These are phyloP conservation scores for Candida argentea DNA, from an alignment of 805 yeast species.

Conservation along the genomic window DNA sequence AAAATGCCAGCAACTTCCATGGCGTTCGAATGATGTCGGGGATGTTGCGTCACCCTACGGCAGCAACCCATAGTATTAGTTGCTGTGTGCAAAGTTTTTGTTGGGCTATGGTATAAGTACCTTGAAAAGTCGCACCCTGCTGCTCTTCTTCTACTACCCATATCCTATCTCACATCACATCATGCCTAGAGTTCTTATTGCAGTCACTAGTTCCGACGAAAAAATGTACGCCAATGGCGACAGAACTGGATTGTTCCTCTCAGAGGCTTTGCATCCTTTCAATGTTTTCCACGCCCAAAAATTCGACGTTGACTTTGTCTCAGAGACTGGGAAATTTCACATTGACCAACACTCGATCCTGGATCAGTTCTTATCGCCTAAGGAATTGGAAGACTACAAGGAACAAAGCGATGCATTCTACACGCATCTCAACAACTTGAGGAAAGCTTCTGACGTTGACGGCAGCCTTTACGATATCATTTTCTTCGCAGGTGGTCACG, in stretches of 20 bases:
- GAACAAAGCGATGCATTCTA: slow-evolving; percentile 30
- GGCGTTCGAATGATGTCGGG: too few relatives aligned
- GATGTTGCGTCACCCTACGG: too few relatives aligned
- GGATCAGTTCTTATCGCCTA: slow-evolving; percentile 27
- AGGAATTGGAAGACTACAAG: slow-evolving; percentile 31
- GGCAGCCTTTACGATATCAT: slow-evolving; percentile 41
- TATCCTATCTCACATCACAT: too few relatives aligned
- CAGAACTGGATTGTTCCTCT: slow-evolving; percentile 51
- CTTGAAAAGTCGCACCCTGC: too few relatives aligned
- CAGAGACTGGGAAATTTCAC: slow-evolving; percentile 51
- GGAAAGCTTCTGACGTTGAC: slow-evolving; percentile 39
- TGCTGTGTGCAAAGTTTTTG: too few relatives aligned
- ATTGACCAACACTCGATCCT: slow-evolving; percentile 45
- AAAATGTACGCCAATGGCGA: slow-evolving; percentile 47
- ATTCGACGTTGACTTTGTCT: slow-evolving; percentile 43
- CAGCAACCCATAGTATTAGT: too few relatives aligned
- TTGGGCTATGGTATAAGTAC: too few relatives aligned
- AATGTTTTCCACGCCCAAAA: slow-evolving; percentile 37
- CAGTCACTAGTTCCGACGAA: too few relatives aligned
- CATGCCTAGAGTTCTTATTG: too few relatives aligned
- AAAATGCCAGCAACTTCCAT: too few relatives aligned
- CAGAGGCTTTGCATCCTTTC: slow-evolving; percentile 54
- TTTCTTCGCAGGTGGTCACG: slow-evolving; percentile 63
- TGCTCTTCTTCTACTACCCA: too few relatives aligned
- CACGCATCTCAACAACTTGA: slow-evolving; percentile 26